Conservation (phyloP, 352 stramenopile genomes). For the Phytophthora multivora region DNA sequence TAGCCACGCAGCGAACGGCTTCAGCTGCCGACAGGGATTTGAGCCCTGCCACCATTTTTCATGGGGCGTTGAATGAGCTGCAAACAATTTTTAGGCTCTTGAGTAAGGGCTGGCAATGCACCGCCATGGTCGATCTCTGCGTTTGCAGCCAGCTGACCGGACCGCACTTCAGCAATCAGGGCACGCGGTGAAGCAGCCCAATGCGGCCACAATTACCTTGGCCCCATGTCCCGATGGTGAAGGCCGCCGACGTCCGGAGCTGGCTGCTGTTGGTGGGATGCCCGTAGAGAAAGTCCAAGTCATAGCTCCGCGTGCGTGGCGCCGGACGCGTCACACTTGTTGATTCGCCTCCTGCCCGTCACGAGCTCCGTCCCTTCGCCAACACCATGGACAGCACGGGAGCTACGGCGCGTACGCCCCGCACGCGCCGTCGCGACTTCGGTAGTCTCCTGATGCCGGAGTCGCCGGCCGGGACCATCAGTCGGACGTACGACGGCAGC, state of each 20-base stretch:
- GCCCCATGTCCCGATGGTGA: not conserved
- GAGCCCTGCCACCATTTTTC: constrained; percentile 9
- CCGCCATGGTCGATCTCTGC: constrained; percentile 15
- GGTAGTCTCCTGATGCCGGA: constrained; percentile 15
- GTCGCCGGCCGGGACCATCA: constrained; percentile 30
- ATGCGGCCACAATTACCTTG: not conserved
- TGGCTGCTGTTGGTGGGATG: not conserved
- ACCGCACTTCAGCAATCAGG: constrained; percentile 17
- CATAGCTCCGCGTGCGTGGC: constrained; percentile 14
- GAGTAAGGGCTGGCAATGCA: not conserved
- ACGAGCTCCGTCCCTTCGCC: not conserved
- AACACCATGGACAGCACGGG: constrained; percentile 78
- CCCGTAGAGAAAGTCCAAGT: constrained; percentile 11
- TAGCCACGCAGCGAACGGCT: too few relatives aligned
- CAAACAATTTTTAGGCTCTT: constrained; percentile 11
- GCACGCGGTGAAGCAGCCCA: not conserved
- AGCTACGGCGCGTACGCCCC: constrained; percentile 73
- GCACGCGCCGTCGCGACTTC: constrained; percentile 41
- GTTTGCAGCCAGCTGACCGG: constrained; percentile 16
- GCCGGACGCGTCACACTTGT: constrained; percentile 23
- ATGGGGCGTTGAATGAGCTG: constrained; percentile 3
- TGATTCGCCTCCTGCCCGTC: constrained; percentile 18
- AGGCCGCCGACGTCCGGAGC: not conserved
- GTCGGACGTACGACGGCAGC: constrained; percentile 44
- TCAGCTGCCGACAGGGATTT: constrained; percentile 16